These are phyloP conservation scores for Colletotrichum chlorophyti DNA, from an alignment of 2,329 filamentous ascomycete genomes.

Conservation along the genomic window DNA sequence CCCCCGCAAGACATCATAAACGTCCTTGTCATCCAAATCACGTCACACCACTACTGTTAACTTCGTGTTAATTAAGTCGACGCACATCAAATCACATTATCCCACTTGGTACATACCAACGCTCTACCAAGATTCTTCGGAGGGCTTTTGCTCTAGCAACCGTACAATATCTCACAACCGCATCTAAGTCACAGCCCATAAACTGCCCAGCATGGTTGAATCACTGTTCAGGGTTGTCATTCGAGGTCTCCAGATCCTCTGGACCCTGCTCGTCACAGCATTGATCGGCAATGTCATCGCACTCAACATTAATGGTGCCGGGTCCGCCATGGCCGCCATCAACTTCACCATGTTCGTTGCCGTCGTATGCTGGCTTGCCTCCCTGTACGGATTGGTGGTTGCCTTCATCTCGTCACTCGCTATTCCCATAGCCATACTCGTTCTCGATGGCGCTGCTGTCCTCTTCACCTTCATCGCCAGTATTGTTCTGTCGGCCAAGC, in stretches of 20 bases:
- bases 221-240: slow-evolving; percentile 52
- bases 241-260: slow-evolving; percentile 57
- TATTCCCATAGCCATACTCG: slow-evolving; percentile 59
- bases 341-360: slow-evolving; percentile 76
- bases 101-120: slow-evolving; percentile 1
- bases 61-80: neutral
- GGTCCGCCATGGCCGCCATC: slow-evolving; percentile 53
- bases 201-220: slow-evolving; percentile 38
- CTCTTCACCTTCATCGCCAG: slow-evolving; percentile 76
- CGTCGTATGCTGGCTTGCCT: slow-evolving; percentile 68
- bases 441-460: slow-evolving; percentile 63
- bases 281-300: slow-evolving; percentile 66
- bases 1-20: neutral
- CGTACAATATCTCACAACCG: neutral
- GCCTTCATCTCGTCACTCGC: slow-evolving; percentile 59
- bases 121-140: neutral
- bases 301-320: slow-evolving; percentile 50
- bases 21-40: neutral
- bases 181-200: neutral
- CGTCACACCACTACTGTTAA: slow-evolving; percentile 2
- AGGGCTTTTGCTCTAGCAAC: neutral
- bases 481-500: slow-evolving; percentile 73
- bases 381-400: slow-evolving; percentile 67
- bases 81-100: neutral
- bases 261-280: slow-evolving; percentile 59